Percentiles rank a stretch among this genome's conserved stretches.
These are phyloP conservation scores for Fraxinus albicans DNA, from an alignment of 305 asterid species.

Conservation along the genomic window DNA sequence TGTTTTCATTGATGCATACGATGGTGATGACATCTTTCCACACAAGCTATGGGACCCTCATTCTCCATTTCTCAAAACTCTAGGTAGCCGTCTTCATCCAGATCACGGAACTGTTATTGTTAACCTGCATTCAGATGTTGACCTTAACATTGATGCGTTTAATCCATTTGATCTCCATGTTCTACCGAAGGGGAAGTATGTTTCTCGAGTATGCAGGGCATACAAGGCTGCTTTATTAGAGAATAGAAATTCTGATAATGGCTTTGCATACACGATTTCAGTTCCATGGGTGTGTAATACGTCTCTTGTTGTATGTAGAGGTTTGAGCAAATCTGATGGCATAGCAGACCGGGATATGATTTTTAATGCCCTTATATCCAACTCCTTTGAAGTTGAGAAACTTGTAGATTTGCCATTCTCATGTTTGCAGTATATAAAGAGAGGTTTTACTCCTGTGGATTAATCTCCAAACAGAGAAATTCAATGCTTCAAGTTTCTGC, in stretches of 20 bases:
- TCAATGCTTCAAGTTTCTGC: background rate
- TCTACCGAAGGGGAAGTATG: conserved; percentile 53
- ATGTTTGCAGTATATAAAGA: conserved; percentile 57
- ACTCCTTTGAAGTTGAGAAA: conserved; percentile 54
- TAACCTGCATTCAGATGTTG: conserved; percentile 73
- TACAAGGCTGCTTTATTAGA: conserved; percentile 53
- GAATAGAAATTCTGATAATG: conserved; percentile 25
- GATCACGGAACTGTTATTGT: conserved; percentile 79
- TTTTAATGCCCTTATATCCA: conserved; percentile 43
- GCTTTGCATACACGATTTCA: conserved; percentile 57
- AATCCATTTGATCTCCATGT: conserved; percentile 15
- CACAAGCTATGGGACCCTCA: conserved; percentile 60
- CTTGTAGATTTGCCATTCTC: conserved; percentile 61
- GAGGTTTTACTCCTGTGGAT: conserved; percentile 53
- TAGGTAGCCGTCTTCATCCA: conserved; percentile 61
- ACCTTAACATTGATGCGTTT: conserved; percentile 26
- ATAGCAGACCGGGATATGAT: conserved; percentile 30
- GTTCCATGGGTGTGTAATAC: conserved; percentile 87
- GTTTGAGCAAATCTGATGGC: conserved; percentile 32
- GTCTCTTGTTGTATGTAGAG: conserved; percentile 66
- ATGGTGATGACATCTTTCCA: conserved; percentile 79
- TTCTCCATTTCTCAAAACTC: conserved; percentile 58
- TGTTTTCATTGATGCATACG: conserved; percentile 79
- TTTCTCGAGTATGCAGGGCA: conserved; percentile 45
- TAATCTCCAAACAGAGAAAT: conserved; percentile 14